phyloP scores from a whole-genome alignment of 2,329 filamentous ascomycete species.

The Colletotrichum trifolii region DNA sequence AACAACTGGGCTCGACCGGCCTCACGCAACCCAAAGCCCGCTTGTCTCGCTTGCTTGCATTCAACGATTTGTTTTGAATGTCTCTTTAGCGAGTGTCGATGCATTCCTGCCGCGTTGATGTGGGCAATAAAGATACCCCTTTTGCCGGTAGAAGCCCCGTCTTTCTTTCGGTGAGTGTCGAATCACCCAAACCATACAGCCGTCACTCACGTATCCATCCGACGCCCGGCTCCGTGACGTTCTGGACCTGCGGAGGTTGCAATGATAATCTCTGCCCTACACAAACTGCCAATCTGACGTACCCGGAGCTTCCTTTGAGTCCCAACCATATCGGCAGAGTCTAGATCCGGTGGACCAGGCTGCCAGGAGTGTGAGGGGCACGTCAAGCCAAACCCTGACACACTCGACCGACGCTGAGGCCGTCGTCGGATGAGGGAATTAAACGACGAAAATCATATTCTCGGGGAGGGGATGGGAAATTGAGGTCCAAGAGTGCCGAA shows the following conservation, averaged over 20 bases:
- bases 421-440: constrained; percentile 17
- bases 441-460: not conserved
- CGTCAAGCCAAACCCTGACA: constrained; percentile 5
- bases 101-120: not conserved
- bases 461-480: constrained; percentile 28
- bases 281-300: constrained; percentile 6
- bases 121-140: not conserved
- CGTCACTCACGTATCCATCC: not conserved
- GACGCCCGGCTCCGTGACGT: constrained; percentile 16
- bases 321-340: constrained; percentile 21
- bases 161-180: constrained; percentile 22
- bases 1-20: constrained; percentile 3
- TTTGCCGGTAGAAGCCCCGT: constrained; percentile 12
- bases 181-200: constrained; percentile 3
- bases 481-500: constrained; percentile 28
- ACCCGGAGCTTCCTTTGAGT: not conserved
- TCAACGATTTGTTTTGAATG: no score
- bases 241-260: not conserved
- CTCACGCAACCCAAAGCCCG: constrained; percentile 1
- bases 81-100: not conserved
- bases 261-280: not conserved
- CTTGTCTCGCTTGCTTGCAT: constrained; percentile 8
- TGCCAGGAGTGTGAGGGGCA: constrained; percentile 1
- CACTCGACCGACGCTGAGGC: constrained; percentile 14
- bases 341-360: constrained; percentile 22